These are phyloP conservation scores for Aspergillus brunneoviolaceus DNA, from an alignment of 2,329 filamentous ascomycete genomes.

Conservation along the genomic window DNA sequence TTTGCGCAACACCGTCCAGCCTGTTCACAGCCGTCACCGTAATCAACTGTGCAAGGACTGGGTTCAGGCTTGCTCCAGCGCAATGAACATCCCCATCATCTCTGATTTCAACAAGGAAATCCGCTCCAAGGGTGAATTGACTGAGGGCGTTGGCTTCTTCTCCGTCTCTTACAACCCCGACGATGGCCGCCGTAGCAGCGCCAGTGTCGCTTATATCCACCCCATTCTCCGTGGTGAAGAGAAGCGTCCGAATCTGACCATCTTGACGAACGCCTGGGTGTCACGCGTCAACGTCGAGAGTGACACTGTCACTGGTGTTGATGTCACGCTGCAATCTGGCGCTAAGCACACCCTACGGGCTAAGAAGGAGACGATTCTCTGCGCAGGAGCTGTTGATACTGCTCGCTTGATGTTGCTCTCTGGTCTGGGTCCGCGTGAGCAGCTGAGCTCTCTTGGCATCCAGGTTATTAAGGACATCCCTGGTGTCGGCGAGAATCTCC, in stretches of 20 bases:
- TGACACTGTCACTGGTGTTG: conserved; percentile 70
- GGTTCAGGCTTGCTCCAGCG: conserved; percentile 75
- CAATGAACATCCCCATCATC: conserved; percentile 77
- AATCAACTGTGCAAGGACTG: conserved; percentile 92
- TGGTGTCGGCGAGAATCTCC: conserved; percentile 63
- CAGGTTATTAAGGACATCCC: conserved; percentile 61
- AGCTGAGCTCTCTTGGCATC: conserved; percentile 54
- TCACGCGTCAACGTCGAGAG: conserved; percentile 72
- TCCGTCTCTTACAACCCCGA: conserved; percentile 90
- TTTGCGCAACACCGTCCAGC: conserved; percentile 85
- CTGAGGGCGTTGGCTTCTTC: conserved; percentile 82
- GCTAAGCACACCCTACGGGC: conserved; percentile 57
- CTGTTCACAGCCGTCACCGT: conserved; percentile 78
- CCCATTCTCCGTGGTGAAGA: conserved; percentile 83
- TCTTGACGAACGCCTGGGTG: conserved; percentile 87
- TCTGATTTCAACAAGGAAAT: conserved; percentile 87
- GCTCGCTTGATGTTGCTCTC: conserved; percentile 64
- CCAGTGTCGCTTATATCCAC: conserved; percentile 89
- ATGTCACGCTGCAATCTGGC: conserved; percentile 64
- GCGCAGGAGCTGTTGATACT: conserved; percentile 78
- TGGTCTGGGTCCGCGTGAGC: conserved; percentile 52
- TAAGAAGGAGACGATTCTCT: conserved; percentile 75
- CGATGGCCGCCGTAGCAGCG: conserved; percentile 77
- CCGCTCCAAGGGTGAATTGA: conserved; percentile 67
- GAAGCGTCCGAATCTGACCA: conserved; percentile 76